These are phyloP conservation scores for Lojkania enalia DNA, from an alignment of 2,329 filamentous ascomycete genomes.

Conservation along the genomic window DNA sequence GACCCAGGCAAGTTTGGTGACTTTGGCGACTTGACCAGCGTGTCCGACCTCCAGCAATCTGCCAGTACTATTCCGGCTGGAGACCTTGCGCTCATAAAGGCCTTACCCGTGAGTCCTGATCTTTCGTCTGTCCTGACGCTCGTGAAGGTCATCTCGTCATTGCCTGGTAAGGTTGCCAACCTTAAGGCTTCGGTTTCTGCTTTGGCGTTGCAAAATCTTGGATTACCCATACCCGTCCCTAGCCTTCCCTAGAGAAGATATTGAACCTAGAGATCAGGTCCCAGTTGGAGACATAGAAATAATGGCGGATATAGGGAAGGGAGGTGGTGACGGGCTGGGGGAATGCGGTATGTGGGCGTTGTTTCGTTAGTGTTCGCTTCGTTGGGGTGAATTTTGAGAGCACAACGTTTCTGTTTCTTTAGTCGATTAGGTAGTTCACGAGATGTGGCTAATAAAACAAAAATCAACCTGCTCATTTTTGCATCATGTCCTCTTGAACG, in stretches of 20 bases:
- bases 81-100: constrained; percentile 20
- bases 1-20: constrained; percentile 20
- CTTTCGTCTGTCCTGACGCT: constrained; percentile 17
- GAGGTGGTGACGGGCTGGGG: too few species aligned
- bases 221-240: constrained; percentile 18
- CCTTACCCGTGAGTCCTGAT: constrained; percentile 13
- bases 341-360: too few species aligned
- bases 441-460: too few species aligned
- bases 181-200: constrained; percentile 16
- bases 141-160: constrained; percentile 13
- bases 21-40: constrained; percentile 14
- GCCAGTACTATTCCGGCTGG: constrained; percentile 11
- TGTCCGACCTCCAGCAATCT: constrained; percentile 12
- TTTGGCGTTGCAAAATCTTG: constrained; percentile 16
- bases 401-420: too few species aligned
- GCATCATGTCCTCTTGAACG: too few species aligned
- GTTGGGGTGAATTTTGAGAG: too few species aligned
- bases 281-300: too few species aligned
- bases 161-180: constrained; percentile 18
- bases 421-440: too few species aligned
- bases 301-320: too few species aligned
- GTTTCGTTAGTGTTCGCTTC: too few species aligned
- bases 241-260: constrained; percentile 3
- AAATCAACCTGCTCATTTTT: too few species aligned
- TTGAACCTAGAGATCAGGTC: too few species aligned